A percentile compares a stretch with the other conserved stretches of the same genome.
phyloP scores from a whole-genome alignment of 1,139 yeast genomes.

The Saccharomyces hybrid region DNA sequence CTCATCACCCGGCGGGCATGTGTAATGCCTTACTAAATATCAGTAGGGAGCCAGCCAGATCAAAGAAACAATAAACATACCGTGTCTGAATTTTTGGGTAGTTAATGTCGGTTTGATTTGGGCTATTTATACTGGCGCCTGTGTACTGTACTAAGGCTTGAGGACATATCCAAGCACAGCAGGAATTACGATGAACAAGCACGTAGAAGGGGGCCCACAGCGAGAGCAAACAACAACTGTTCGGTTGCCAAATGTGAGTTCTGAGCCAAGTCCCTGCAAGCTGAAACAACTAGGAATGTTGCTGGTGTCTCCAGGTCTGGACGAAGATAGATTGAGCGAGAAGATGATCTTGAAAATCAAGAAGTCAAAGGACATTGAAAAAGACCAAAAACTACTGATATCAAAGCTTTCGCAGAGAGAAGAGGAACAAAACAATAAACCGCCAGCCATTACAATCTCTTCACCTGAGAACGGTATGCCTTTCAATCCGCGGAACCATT shows the following conservation, averaged over 20 bases:
- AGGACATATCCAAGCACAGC: background rate
- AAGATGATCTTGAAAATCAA: slow-evolving; percentile 32
- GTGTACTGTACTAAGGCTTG: background rate
- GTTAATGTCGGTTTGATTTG: no score
- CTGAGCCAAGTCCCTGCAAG: no score
- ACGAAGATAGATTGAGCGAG: slow-evolving; percentile 29
- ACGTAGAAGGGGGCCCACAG: background rate
- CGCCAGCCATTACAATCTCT: background rate
- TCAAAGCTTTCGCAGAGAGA: background rate
- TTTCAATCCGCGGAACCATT: background rate
- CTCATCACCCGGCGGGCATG: background rate
- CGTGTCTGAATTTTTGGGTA: no score
- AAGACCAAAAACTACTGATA: slow-evolving; percentile 30
- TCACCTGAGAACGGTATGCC: background rate
- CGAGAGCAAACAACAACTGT: background rate
- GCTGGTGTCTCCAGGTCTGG: slow-evolving; percentile 38
- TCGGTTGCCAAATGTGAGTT: background rate
- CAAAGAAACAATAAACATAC: background rate
- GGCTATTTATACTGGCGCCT: no score
- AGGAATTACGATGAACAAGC: background rate
- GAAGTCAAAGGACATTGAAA: slow-evolving; percentile 31
- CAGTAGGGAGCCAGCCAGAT: no score
- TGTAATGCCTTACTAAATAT: background rate
- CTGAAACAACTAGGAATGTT: slow-evolving; percentile 21
- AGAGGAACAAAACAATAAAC: background rate